Percentiles rank a stretch among this genome's conserved stretches.
Evolutionary conservation across 176 grass and related monocot species (phyloP).

Genomic region (Rhynchospora tenuis): DNA sequence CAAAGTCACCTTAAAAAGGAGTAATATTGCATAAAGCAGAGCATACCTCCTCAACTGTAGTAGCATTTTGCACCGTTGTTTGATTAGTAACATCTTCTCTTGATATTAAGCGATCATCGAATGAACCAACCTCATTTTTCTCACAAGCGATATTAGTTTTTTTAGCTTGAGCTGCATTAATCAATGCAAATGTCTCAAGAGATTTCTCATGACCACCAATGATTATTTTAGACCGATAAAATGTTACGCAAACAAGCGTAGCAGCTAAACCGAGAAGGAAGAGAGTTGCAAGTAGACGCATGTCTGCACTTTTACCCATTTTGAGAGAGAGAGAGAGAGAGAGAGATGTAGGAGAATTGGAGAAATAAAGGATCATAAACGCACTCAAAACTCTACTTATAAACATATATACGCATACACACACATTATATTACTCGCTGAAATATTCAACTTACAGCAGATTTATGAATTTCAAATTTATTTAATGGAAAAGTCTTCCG

Average conservation of each 20-base stretch:
- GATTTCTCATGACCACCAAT: not conserved
- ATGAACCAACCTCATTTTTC: not conserved
- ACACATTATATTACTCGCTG: not conserved
- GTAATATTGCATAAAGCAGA: not conserved
- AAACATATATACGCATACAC: not conserved
- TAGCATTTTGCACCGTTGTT: not conserved
- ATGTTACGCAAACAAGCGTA: not conserved
- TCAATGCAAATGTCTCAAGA: not conserved
- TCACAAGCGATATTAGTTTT: not conserved
- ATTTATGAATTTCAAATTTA: not conserved
- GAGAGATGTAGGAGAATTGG: not conserved
- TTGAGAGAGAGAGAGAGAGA: not conserved
- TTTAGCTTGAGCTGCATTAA: not conserved
- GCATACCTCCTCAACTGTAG: not conserved
- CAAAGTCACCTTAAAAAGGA: not conserved
- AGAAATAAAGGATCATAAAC: not conserved
- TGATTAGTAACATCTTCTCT: not conserved
- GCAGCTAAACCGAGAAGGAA: not conserved
- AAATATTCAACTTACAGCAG: not conserved
- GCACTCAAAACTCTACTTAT: not conserved
- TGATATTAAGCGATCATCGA: not conserved
- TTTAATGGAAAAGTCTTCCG: not conserved
- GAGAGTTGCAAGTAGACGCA: not conserved
- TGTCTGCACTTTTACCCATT: not conserved
- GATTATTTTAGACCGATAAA: not conserved